Evolutionary conservation across 139 green algal genomes (phyloP), one percentile per base, ranked within the genome.

Genomic region (Tetradesmus lagerheimii): DNA sequence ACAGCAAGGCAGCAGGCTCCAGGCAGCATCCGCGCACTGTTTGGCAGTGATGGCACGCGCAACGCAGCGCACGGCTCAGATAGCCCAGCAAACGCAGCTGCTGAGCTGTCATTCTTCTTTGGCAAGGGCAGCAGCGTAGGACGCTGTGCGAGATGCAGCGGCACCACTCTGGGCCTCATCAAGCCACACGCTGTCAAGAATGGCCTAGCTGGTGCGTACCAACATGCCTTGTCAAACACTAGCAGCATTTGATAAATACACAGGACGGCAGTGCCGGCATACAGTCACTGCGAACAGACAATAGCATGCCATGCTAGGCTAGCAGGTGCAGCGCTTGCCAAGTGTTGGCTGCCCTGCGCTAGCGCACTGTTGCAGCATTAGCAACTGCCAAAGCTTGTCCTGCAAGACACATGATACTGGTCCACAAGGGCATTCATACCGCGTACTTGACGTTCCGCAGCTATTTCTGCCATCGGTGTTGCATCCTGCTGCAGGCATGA

Each of bases 41-140:
- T 96, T 79, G 94, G 94, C 82, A 89, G 87, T 45, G 94, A 96
- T 82, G 89, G 85, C 83, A 95, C 94, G 4, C 64, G 66, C 75
- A 98, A 97, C 78, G 96, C 96, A 12, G 94, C 90, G 71, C 96
- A 97, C 79, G 96, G 96, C n/a, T 96, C 91, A 20, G 95, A 97
- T 43, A 93, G 93, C 27, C 90, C 93, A 18, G 93, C 95, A 31
- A 96, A 93, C 14, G 95, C 96, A 8, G 91, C 92, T 20, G 80
- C 89, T 38, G 96, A 97, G 92, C 67, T 92, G 4, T 85, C 31
- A 11, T 98, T 97, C 88, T 97, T 97, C 94, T 98, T 97, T 80
- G 92, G 89, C 67, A 71, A 71, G 57, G 39, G 41, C 41, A 43
- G 62, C 38, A 41, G 64, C 50, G 81, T 91, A 34, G 87, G 89